These are phyloP conservation scores for Pleurotus salmoneostramineus DNA, from an alignment of 768 basidiomycete species.

Conservation along the genomic window DNA sequence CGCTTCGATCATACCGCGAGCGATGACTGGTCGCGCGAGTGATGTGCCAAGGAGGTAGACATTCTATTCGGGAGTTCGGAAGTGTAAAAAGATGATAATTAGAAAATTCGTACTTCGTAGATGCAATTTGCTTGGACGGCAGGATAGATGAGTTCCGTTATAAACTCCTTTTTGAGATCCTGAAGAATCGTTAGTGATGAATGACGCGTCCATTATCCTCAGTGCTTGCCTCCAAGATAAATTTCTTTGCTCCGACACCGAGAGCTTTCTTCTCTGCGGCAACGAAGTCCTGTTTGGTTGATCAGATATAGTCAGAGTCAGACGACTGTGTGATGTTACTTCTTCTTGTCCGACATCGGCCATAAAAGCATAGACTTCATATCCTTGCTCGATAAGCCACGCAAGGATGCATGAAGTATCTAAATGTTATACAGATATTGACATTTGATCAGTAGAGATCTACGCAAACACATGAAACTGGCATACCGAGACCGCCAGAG, in stretches of 20 bases:
- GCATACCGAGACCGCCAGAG: conserved; percentile 94
- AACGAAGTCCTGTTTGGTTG: conserved; percentile 70
- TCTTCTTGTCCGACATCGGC: conserved; percentile 93
- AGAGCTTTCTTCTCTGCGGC: conserved; percentile 90
- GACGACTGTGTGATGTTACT: no score
- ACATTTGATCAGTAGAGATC: conserved; percentile 11
- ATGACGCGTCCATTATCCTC: not conserved
- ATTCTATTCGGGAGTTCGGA: conserved; percentile 44
- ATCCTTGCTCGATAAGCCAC: conserved; percentile 98
- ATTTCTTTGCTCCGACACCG: conserved; percentile 91
- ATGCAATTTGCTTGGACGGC: conserved; percentile 98
- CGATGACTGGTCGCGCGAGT: conserved; percentile 96
- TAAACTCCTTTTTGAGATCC: conserved; percentile 94
- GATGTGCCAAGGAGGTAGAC: conserved; percentile 98
- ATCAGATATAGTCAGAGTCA: no score
- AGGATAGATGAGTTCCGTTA: conserved; percentile 95
- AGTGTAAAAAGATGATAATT: no score
- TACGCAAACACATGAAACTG: not conserved
- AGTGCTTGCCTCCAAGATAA: conserved; percentile 73
- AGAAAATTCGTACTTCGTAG: conserved; percentile 92
- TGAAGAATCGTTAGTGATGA: conserved; percentile 22
- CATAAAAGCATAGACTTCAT: conserved; percentile 97
- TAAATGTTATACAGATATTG: conserved; percentile 24
- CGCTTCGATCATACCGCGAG: conserved; percentile 95
- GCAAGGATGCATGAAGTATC: conserved; percentile 99